A percentile compares a stretch with the other conserved stretches of the same genome.
These are phyloP conservation scores for Fomitopsis pinicola DNA, from an alignment of 1,284 basidiomycete genomes.

Conservation along the genomic window DNA sequence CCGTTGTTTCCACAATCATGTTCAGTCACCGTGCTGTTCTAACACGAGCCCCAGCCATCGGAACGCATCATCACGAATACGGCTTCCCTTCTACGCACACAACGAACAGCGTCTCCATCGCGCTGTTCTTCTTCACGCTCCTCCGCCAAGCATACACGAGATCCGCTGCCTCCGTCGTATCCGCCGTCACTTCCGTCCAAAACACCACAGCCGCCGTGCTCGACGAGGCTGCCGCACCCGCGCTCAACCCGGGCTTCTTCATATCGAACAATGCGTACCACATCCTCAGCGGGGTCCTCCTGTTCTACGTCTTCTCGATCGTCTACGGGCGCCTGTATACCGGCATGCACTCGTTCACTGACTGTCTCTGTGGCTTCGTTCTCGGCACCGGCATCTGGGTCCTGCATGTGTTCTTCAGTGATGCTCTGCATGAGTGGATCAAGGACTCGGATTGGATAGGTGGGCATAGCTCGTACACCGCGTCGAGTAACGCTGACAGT, in stretches of 20 bases:
- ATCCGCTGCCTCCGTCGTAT: conserved; percentile 12
- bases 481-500: background rate
- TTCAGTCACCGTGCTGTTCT: too few species aligned
- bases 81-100: conserved; percentile 97
- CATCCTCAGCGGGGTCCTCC: conserved; percentile 41
- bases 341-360: conserved; percentile 86
- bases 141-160: conserved; percentile 45
- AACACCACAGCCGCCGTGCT: conserved; percentile 9
- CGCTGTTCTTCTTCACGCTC: conserved; percentile 67
- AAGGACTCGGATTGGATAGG: conserved; percentile 49
- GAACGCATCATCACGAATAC: conserved; percentile 83
- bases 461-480: conserved; percentile 22
- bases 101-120: conserved; percentile 87
- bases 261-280: conserved; percentile 45
- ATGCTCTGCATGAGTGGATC: conserved; percentile 48
- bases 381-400: conserved; percentile 71
- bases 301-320: conserved; percentile 71
- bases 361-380: conserved; percentile 63
- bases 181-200: conserved; percentile 1
- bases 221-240: background rate
- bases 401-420: conserved; percentile 36
- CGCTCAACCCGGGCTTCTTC: conserved; percentile 5
- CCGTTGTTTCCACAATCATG: too few species aligned
- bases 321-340: conserved; percentile 90
- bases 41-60: conserved; percentile 55